Evolutionary conservation across 176 grass and related monocot species (phyloP), one percentile per base, ranked within the genome.

Genomic region (Raddia distichophylla): DNA sequence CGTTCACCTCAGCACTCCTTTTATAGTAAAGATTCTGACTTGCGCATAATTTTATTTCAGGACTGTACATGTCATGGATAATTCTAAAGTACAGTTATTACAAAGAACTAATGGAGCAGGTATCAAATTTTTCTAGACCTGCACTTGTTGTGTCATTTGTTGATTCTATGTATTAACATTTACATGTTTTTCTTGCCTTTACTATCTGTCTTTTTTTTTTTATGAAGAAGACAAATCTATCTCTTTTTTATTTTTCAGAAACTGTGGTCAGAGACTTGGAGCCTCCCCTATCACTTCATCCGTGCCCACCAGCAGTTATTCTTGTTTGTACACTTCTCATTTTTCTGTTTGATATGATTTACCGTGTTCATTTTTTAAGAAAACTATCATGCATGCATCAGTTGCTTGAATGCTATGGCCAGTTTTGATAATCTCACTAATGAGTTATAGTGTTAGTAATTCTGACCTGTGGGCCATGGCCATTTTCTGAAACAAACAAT

Each of bases 321-420:
- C 88, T 98, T 94, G 95, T 98, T 71, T 98, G 95, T 89, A 89
- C 83, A 93, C 86, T 87, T 83, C 82, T 84, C 62, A 64, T 71
- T 71, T 85, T 75, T 86, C 55, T 86, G 57, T 63, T 62, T 91
- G 70, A 70, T 18, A 43, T 2, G 3, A 53, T 82, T 58, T 76
- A 17, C 47, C 32, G 19, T 85, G 67, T 69, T 71, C 44, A 53
- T 89, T 75, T 81, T 61, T 44, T 56, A 75, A n/a, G 13, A 60
- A 81, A 18, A 47, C 69, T 13, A 69, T 75, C 58, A 35, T 63
- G 6, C 54, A 60, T 78, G 74, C 33, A 46, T 70, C 56, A 46
- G 64, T 70, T 68, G 54, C 0, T 60, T 6, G 32, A 9, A 74
- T 60, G 60, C 19, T 45, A 69, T 84, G 16, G 53, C 53, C 53